phyloP scores from a whole-genome alignment of 2,329 filamentous ascomycete genomes.

The Cladosporium cucumerinum region DNA sequence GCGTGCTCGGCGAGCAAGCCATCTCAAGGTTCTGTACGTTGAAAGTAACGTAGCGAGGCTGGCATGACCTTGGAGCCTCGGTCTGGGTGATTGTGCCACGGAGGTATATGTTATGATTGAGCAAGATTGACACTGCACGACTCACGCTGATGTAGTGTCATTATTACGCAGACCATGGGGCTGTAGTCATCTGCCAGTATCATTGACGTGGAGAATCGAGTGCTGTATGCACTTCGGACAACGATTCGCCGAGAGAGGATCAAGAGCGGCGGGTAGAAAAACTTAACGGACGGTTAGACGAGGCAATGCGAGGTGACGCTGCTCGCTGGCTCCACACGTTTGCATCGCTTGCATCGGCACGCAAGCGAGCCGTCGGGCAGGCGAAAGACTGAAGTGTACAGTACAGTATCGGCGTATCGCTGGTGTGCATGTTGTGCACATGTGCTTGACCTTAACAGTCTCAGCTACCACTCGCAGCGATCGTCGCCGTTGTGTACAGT shows the following conservation, averaged over 20 bases:
- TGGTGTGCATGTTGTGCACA: neutral
- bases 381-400: neutral
- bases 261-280: neutral
- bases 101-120: neutral
- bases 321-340: neutral
- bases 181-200: neutral
- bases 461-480: neutral
- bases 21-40: neutral
- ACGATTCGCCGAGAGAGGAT: slow-evolving; percentile 1
- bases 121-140: neutral
- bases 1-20: slow-evolving; percentile 1
- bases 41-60: neutral
- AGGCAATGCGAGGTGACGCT: slow-evolving; percentile 6
- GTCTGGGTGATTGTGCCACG: neutral
- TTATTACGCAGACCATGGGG: neutral
- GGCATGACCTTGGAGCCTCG: neutral
- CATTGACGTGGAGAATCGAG: neutral
- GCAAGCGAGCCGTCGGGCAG: slow-evolving; percentile 10
- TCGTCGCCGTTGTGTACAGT: neutral
- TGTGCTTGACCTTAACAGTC: neutral
- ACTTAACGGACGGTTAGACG: neutral
- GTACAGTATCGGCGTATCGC: neutral
- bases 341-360: slow-evolving; percentile 13
- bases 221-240: slow-evolving; percentile 1
- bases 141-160: neutral